These are phyloP conservation scores for Scheffersomyces stipitis DNA, from an alignment of 805 yeast species.

Conservation along the genomic window DNA sequence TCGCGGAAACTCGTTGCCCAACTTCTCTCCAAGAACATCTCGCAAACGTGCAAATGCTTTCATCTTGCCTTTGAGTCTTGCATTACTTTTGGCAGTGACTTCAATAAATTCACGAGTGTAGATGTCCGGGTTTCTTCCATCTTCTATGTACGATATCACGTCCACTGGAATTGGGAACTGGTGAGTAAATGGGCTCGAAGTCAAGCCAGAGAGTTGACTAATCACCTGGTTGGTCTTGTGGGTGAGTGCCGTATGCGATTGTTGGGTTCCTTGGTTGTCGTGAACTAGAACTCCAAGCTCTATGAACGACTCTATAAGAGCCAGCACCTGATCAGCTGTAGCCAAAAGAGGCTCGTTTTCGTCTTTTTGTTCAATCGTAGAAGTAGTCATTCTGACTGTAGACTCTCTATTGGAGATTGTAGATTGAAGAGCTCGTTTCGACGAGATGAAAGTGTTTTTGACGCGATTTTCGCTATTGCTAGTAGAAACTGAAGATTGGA, in stretches of 20 bases:
- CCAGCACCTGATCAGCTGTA: constrained; percentile 23
- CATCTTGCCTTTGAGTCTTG: constrained; percentile 82
- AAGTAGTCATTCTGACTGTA: constrained; percentile 20
- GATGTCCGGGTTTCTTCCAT: constrained; percentile 95
- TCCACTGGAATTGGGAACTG: constrained; percentile 68
- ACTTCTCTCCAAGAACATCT: constrained; percentile 65
- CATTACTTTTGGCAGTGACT: constrained; percentile 86
- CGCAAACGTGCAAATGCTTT: constrained; percentile 63
- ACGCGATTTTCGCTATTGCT: no score
- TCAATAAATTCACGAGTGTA: constrained; percentile 96
- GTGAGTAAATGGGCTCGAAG: constrained; percentile 30
- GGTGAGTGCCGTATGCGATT: constrained; percentile 54
- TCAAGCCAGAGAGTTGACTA: constrained; percentile 36
- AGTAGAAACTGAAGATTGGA: no score
- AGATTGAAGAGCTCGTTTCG: no score
- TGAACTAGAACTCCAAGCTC: constrained; percentile 91
- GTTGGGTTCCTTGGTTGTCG: constrained; percentile 88
- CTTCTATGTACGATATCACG: constrained; percentile 88
- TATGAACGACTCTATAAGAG: constrained; percentile 66
- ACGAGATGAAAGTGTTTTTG: no score
- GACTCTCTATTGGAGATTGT: no score
- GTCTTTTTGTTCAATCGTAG: constrained; percentile 13
- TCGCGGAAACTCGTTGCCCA: constrained; percentile 79
- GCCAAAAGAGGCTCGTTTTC: constrained; percentile 24
- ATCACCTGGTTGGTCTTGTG: constrained; percentile 43